Base-by-base conservation (phyloP, 2,329 filamentous ascomycete species). In the Aspergillus costaricaensis region DNA sequence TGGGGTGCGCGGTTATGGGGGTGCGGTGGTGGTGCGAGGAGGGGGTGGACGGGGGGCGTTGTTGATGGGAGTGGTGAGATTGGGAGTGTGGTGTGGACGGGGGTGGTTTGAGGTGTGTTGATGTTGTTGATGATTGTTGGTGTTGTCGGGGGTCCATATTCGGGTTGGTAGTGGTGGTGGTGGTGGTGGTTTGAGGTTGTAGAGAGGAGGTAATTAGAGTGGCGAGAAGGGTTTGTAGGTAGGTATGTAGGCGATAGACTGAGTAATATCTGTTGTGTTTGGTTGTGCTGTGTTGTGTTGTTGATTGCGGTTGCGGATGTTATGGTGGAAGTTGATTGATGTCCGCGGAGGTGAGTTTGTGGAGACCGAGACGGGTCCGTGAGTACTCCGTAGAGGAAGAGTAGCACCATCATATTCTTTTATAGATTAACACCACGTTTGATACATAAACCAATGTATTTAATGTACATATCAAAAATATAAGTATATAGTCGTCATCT, bases 1-100 rank as follows among this genome's bases (percentile, higher is more conserved):
- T 73, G 9, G 76, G 67, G 60, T 77, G 73, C 21, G 72, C 66
- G 63, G 72, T 72, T 39, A 79, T 60, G 30, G 76, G 76, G 7
- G 77, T 72, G 56, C 73, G 71, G 4, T 73, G 68, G 25, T 69
- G 60, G 41, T 72, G 62, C n/a, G 70, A 60, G 14, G 71, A 64
- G 52, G 67, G 51, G 25, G 65, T 67, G 10, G 70, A n/a, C n/a
- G 44, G 44, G 17, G 17, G 14, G 19, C 5, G 23, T 55, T 55
- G 65, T 70, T 76, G 55, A 68, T 76, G 23, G 74, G 59, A 17
- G 32, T 41, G 36, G 51, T 57, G 55, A n/a, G n/a, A n/a, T n/a
- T n/a, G n/a, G n/a, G n/a, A n/a, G n/a, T n/a, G n/a, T n/a, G n/a
- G n/a, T n/a, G n/a, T n/a, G 39, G 49, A 12, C 12, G 61, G 67